A percentile compares a stretch with the other conserved stretches of the same genome.
phyloP scores from a whole-genome alignment of 1,284 basidiomycete genomes.

The Naganishia liquefaciens region DNA sequence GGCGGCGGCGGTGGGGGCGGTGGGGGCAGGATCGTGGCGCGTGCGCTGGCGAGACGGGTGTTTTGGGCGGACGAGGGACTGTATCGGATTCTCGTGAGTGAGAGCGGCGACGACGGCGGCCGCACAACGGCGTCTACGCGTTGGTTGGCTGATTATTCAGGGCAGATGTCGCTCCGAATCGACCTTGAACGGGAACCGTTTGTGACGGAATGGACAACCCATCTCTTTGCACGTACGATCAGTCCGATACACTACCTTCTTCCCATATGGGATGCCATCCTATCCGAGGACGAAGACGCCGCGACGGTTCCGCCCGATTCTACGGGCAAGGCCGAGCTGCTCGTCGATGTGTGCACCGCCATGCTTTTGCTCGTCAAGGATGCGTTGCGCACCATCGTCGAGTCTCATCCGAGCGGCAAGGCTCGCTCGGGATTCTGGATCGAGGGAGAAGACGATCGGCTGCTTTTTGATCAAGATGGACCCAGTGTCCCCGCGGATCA shows the following conservation, averaged over 20 bases:
- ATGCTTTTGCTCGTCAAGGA: constrained; percentile 46
- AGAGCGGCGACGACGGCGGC: neutral
- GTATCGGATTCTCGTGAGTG: constrained; percentile 19
- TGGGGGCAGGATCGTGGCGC: neutral
- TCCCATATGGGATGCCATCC: constrained; percentile 48
- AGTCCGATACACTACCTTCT: constrained; percentile 37
- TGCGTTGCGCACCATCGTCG: neutral
- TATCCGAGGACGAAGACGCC: constrained; percentile 43
- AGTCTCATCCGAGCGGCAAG: neutral
- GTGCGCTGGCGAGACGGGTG: constrained; percentile 12
- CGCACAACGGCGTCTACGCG: no score
- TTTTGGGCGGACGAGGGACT: constrained; percentile 29
- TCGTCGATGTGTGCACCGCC: constrained; percentile 47
- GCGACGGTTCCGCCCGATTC: constrained; percentile 34
- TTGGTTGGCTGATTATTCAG: neutral
- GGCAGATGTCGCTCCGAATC: constrained; percentile 40
- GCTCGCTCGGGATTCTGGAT: constrained; percentile 7
- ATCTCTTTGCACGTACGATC: constrained; percentile 38
- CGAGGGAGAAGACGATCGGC: constrained; percentile 9
- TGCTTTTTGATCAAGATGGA: constrained; percentile 10
- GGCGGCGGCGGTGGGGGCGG: neutral
- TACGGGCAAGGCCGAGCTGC: constrained; percentile 41
- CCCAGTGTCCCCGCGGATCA: constrained; percentile 33
- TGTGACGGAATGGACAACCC: constrained; percentile 47
- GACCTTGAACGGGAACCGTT: constrained; percentile 42